These are phyloP conservation scores for Camillea tinctor DNA, from an alignment of 2,329 filamentous ascomycete species.

Conservation along the genomic window DNA sequence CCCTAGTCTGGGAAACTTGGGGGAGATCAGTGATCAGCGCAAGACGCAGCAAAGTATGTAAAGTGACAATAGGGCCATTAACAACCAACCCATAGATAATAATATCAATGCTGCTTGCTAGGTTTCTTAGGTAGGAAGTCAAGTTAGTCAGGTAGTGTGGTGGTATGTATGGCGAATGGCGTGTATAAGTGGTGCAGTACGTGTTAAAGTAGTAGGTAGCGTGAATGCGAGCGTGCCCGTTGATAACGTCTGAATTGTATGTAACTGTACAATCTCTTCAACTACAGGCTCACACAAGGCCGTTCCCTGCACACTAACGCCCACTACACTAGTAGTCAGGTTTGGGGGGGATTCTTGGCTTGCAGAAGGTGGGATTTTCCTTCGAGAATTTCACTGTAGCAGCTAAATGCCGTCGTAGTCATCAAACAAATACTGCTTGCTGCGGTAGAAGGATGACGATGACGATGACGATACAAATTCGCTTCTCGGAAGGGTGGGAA, in stretches of 20 bases:
- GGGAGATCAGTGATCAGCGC: neutral
- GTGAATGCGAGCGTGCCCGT: neutral
- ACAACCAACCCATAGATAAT: neutral
- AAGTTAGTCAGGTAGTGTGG: no score
- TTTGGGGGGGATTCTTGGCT: constrained; percentile 19
- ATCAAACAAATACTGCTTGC: neutral
- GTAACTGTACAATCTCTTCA: neutral
- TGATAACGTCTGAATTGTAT: neutral
- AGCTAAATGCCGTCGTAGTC: neutral
- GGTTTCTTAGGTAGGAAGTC: no score
- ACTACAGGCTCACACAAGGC: neutral
- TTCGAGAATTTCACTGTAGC: constrained; percentile 7
- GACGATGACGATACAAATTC: neutral
- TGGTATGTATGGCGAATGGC: no score
- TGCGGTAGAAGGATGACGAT: neutral
- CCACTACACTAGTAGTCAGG: constrained; percentile 16
- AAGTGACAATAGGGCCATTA: neutral
- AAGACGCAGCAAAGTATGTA: neutral
- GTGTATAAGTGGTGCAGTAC: no score
- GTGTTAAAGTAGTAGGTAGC: neutral
- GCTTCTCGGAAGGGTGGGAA: neutral
- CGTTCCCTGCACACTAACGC: neutral
- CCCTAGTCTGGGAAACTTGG: no score
- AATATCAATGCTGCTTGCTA: neutral
- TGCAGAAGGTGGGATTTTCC: constrained; percentile 21